Conservation (phyloP, 345 rosid genomes). For the Cochlearia excelsa region DNA sequence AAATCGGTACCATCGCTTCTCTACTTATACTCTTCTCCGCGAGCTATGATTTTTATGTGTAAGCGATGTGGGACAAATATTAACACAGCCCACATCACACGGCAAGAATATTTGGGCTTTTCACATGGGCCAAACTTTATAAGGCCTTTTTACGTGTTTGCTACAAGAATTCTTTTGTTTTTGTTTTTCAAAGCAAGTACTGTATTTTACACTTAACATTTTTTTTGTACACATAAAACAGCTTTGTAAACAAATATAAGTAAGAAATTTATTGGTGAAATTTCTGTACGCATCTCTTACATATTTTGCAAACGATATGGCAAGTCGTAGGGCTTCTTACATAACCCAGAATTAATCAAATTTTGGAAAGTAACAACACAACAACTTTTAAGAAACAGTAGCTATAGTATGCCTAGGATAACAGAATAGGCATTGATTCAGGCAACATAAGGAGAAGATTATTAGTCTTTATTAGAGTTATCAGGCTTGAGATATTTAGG, state of each 20-base stretch:
- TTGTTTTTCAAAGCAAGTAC: too few species aligned
- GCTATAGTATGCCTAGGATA: constrained; percentile 18
- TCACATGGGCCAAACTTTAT: too few species aligned
- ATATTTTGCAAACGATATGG: constrained; percentile 17
- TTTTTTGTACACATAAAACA: too few species aligned
- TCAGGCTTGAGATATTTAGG: constrained; percentile 50
- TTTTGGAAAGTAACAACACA: constrained; percentile 2
- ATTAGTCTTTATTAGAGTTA: constrained; percentile 45
- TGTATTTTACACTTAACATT: too few species aligned
- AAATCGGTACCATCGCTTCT: rapidly evolving
- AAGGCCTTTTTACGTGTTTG: too few species aligned
- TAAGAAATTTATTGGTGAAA: not conserved
- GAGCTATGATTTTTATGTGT: rapidly evolving
- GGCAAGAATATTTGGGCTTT: too few species aligned
- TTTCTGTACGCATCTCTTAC: constrained; percentile 14
- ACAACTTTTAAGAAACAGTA: constrained; percentile 1
- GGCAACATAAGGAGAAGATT: not conserved
- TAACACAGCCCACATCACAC: not conserved
- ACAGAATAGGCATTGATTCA: constrained; percentile 11
- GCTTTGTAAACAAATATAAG: too few species aligned
- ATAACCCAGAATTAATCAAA: not conserved
- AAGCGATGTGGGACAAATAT: constrained; percentile 20
- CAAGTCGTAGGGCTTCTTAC: not conserved
- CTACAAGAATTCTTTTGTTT: too few species aligned
- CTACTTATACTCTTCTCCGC: not conserved